Base-by-base conservation (phyloP, 352 stramenopile genomes). In the Nothophytophthora sp. region DNA sequence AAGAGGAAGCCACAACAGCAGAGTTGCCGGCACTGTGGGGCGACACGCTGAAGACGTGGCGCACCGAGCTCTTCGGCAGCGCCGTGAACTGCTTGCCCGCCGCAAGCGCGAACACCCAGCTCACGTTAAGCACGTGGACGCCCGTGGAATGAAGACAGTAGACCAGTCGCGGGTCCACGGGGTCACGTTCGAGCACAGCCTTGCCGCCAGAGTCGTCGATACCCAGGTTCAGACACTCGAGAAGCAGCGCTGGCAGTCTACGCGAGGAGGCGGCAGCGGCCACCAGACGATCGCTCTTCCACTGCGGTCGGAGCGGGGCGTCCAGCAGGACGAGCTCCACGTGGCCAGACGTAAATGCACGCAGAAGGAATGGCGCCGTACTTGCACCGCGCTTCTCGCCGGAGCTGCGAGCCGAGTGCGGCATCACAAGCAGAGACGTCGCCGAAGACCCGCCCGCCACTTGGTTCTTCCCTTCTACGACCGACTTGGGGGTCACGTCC, bases 81-180 rank as follows among this genome's bases (percentile, higher is more conserved):
- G 65, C 54, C 9, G 66, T 66, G 30, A 89, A 88, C 39, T 80
- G 62, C 35, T 89, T 88, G 12, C 77, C 76, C 0, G 67, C 63
- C 2, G 76, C 70, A 9, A 90, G 66, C 16, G 67, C 60, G 45
- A 79, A 73, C 7, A 88, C 78, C 81, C 81, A 94, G 50, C 64
- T 71, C 35, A 91, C 56, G 48, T 94, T 90, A 37, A 92, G 63
- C 27, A 90, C 75, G 56, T 92, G 78, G 9, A 90, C 76, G 16
- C 83, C 81, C 1, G 83, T 90, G 3, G 83, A 88, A 55, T 94
- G 81, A 32, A 88, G 53, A 40, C 70, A 87, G 57, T 92, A 92
- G 3, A 92, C 60, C 7, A 94, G 54, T 5, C 75, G 70, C 3
- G 79, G 66, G 36, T 90, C 75, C 33, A 60, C 56, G 12, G 55